Evolutionary conservation across 2,329 filamentous ascomycete genomes (phyloP), one percentile per base, ranked within the genome.

Genomic region (Nigrospora oryzae): DNA sequence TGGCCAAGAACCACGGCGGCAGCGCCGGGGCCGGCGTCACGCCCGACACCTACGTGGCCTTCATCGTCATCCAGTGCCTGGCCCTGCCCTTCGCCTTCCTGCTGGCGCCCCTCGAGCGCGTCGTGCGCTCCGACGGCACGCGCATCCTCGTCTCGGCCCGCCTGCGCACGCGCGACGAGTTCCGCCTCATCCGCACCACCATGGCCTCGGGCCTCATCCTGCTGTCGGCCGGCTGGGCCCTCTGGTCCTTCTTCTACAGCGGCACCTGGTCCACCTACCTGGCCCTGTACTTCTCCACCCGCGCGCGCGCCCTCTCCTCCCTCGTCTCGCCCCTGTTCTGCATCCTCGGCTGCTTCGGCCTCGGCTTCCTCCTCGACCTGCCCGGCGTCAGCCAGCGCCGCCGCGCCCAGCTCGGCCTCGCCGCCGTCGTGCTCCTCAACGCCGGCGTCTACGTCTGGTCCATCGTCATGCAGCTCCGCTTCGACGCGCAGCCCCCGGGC

Each of bases 361-460:
- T 72, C 5, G 69, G 69, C 1, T 73, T 71, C 46, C 65, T 69
- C 44, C 63, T 69, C 23, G 65, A 69, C 45, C 56, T 66, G 38
- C 66, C 65, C 42, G 41, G 49, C 19, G 49, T 68, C 11, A 63
- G 62, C 46, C 66, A 69, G 44, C 63, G 70, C 10, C 66, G 69
- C 16, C 63, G 70, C 12, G 70, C 69, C 14, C 69, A 73, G 46
- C 46, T 68, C 5, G 69, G 69, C 40, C 62, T 73, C 7, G 66
- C 65, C 47, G 65, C 60, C 4, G 68, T 73, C 5, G 63, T 69
- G 3, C 54, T 67, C n/a, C 62, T 70, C 7, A 73, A 72, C 38
- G 49, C 67, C 5, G 69, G 65, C n/a, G 69, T 71, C 1, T 73
- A 73, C 42, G 67, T 72, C 47, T 73, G 69, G 70, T 71, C 69